Evolutionary conservation across 2,329 filamentous ascomycete genomes (phyloP), one percentile per base, ranked within the genome.

Genomic region (Colletotrichum chlorophyti): DNA sequence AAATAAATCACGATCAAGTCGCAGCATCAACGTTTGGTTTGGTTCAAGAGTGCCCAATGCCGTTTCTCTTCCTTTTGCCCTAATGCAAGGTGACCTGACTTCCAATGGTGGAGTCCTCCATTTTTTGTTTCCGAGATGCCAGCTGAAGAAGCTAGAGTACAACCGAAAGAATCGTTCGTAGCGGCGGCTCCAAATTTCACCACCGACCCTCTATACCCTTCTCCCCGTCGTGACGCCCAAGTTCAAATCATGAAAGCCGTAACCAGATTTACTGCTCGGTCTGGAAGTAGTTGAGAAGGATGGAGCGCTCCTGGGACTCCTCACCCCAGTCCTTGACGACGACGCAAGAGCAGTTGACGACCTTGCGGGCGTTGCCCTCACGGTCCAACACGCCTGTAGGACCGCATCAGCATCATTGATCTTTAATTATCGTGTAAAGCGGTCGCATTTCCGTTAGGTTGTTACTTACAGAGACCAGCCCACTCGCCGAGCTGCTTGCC

Each of bases 231-330:
- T 64, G 66, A 73, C 70, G 72, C 74, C 73, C 63, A 59, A 59
- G 55, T 45, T 59, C 43, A 59, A 59, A 55, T 59, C 65, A 65
- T 66, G 54, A 65, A n/a, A 52, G 62, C 51, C 60, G 58, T 73
- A 47, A 42, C 37, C 51, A 42, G 38, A 59, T 64, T 82, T 88
- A 89, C 78, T 88, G 85, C 79, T 88, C 85, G 78, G 93, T 97
- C 86, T 97, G 91, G 93, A 99, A 98, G 91, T 99, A 99, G 90
- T 99, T 97, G 81, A 99, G 92, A 78, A 99, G 91, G 82, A 98
- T 93, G 75, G 89, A 92, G 77, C 95, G 93, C 89, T 99, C 95
- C 85, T 96, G 93, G 69, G 91, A 96, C 86, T 99, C 95, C 88
- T 98, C 95, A 87, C 95, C 95, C 95, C 95, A 99, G 82, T 99